These are phyloP conservation scores for Verruconis gallopava DNA, from an alignment of 2,329 filamentous ascomycete genomes.

Conservation along the genomic window DNA sequence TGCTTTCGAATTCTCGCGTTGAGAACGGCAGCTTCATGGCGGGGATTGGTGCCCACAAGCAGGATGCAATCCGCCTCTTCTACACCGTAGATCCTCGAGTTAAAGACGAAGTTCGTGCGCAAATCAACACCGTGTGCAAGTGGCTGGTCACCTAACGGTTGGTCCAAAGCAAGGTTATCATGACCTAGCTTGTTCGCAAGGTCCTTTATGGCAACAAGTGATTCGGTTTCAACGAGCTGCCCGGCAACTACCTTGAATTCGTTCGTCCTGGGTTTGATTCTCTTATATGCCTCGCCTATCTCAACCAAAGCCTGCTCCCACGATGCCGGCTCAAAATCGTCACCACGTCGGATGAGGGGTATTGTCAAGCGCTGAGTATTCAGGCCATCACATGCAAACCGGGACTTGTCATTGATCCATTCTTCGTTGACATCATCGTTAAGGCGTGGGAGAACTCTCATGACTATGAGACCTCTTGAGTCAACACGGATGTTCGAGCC, in stretches of 20 bases:
- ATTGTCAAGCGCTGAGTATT: constrained; percentile 94
- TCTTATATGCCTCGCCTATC: constrained; percentile 67
- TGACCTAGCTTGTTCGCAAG: constrained; percentile 92
- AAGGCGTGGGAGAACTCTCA: constrained; percentile 82
- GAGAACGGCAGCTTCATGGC: constrained; percentile 86
- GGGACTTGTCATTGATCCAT: constrained; percentile 98
- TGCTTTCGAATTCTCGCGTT: constrained; percentile 97
- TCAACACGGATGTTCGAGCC: constrained; percentile 94
- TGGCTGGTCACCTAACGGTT: constrained; percentile 68
- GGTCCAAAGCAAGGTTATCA: constrained; percentile 88
- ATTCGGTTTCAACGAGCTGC: constrained; percentile 82
- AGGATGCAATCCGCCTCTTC: constrained; percentile 90
- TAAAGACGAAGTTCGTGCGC: constrained; percentile 91
- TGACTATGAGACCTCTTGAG: constrained; percentile 85
- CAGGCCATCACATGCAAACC: constrained; percentile 91
- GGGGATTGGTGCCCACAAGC: constrained; percentile 86
- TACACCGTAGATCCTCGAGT: constrained; percentile 85
- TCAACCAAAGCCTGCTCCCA: constrained; percentile 94
- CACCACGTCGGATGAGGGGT: constrained; percentile 74
- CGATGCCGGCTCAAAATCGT: constrained; percentile 81
- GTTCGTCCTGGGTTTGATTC: constrained; percentile 70
- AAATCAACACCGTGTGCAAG: constrained; percentile 88
- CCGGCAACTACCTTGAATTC: constrained; percentile 95
- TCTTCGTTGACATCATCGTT: constrained; percentile 99
- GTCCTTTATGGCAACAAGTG: constrained; percentile 92